Conservation (phyloP, 1,284 basidiomycete species). For the Cutaneotrichosporon cavernicola region DNA sequence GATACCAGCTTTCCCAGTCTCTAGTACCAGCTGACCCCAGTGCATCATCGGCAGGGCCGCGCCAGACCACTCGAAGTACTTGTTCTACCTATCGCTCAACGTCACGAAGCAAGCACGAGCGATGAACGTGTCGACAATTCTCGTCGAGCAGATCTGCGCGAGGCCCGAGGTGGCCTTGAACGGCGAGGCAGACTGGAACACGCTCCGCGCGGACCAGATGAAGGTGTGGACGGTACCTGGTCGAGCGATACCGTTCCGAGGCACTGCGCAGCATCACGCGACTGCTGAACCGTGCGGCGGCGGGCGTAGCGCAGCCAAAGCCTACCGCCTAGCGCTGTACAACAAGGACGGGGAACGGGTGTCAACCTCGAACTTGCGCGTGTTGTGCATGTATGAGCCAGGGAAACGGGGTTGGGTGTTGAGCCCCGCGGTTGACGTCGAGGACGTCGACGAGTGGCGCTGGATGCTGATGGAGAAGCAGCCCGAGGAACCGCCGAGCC, state of each 20-base stretch:
- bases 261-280: constrained; percentile 29
- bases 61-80: constrained; percentile 26
- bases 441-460: constrained; percentile 47
- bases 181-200: constrained; percentile 16
- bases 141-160: constrained; percentile 45
- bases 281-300: constrained; percentile 31
- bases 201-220: constrained; percentile 4
- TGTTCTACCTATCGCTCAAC: constrained; percentile 35
- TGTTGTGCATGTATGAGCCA: constrained; percentile 40
- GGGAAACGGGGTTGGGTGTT: constrained; percentile 36
- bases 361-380: constrained; percentile 31
- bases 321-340: constrained; percentile 41
- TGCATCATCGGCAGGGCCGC: constrained; percentile 36
- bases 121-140: constrained; percentile 29
- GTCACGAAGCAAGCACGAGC: constrained; percentile 14
- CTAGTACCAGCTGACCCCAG: constrained; percentile 18
- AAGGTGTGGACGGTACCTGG: constrained; percentile 13
- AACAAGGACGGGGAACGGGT: constrained; percentile 32
- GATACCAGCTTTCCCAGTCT: not conserved
- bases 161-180: constrained; percentile 23
- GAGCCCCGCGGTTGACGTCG: constrained; percentile 31
- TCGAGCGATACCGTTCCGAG: constrained; percentile 19
- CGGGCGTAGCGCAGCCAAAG: constrained; percentile 33
- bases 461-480: constrained; percentile 29
- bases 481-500: constrained; percentile 3